A percentile compares a stretch with the other conserved stretches of the same genome.
phyloP scores from a whole-genome alignment of 257 asterid species.

The Solanum medicagineum region DNA sequence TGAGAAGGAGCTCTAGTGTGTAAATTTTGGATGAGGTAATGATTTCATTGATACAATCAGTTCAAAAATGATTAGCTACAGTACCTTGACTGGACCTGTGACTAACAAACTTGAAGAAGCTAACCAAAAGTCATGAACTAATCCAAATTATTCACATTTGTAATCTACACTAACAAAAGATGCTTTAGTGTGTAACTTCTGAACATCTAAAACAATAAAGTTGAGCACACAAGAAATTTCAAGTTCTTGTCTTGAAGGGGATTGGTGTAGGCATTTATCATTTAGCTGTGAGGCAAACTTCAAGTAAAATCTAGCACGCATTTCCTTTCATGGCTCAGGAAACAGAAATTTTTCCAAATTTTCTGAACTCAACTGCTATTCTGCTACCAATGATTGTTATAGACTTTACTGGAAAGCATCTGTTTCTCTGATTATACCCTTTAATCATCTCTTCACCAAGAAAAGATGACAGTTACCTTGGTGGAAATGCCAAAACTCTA shows the following conservation, averaged over 20 bases:
- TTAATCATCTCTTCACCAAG: background rate
- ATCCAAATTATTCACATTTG: background rate
- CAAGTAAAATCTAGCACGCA: background rate
- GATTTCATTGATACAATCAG: background rate
- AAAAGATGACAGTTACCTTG: background rate
- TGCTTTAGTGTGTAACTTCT: background rate
- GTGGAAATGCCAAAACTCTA: background rate
- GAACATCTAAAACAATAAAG: background rate
- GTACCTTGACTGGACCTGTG: background rate
- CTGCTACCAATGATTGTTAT: background rate
- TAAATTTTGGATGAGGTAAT: background rate
- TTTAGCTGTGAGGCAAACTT: background rate
- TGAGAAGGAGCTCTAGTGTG: background rate
- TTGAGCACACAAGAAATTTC: background rate
- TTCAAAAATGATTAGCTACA: background rate
- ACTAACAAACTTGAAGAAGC: background rate
- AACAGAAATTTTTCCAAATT: background rate
- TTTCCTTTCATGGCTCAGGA: background rate
- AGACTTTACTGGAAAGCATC: background rate
- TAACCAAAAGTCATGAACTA: background rate
- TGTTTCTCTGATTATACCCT: background rate
- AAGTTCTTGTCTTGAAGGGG: background rate
- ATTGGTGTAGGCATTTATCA: background rate
- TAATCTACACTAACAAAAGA: background rate
- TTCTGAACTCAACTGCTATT: background rate